phyloP scores from a whole-genome alignment of 2,329 filamentous ascomycete species.

The Nigrograna mackinnonii region DNA sequence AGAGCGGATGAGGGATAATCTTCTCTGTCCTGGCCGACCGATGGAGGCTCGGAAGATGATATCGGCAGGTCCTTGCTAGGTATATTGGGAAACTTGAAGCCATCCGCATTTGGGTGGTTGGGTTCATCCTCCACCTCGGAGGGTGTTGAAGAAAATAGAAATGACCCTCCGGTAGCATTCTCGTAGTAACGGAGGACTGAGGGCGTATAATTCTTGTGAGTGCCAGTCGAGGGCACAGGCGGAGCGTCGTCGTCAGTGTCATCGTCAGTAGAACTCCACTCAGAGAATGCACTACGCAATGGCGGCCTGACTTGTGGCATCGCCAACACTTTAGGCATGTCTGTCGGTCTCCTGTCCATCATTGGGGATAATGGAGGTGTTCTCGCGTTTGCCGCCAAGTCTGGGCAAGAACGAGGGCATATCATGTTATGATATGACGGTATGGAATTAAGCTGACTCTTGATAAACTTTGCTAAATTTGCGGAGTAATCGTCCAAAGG shows the following conservation, averaged over 20 bases:
- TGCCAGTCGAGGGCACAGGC: constrained; percentile 16
- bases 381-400: constrained; percentile 23
- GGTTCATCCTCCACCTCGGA: constrained; percentile 15
- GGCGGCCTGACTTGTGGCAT: constrained; percentile 37
- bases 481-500: constrained; percentile 38
- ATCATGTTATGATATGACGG: constrained; percentile 28
- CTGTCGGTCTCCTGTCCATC: constrained; percentile 16
- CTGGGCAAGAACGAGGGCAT: constrained; percentile 34
- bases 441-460: constrained; percentile 36
- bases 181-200: constrained; percentile 37
- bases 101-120: constrained; percentile 20
- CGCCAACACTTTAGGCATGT: constrained; percentile 25
- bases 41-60: constrained; percentile 10
- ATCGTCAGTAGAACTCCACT: constrained; percentile 41
- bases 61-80: constrained; percentile 14
- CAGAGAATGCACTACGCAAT: constrained; percentile 37
- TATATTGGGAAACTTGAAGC: constrained; percentile 21
- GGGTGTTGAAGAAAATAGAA: constrained; percentile 37
- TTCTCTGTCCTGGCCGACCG: constrained; percentile 12
- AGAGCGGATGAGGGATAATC: constrained; percentile 25
- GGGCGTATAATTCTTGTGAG: constrained; percentile 21
- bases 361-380: constrained; percentile 25
- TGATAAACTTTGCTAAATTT: constrained; percentile 40
- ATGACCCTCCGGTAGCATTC: constrained; percentile 22
- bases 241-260: constrained; percentile 29